Evolutionary conservation across 129 eudicot species (phyloP).

Genomic region (Centrapalus pauciflorus): DNA sequence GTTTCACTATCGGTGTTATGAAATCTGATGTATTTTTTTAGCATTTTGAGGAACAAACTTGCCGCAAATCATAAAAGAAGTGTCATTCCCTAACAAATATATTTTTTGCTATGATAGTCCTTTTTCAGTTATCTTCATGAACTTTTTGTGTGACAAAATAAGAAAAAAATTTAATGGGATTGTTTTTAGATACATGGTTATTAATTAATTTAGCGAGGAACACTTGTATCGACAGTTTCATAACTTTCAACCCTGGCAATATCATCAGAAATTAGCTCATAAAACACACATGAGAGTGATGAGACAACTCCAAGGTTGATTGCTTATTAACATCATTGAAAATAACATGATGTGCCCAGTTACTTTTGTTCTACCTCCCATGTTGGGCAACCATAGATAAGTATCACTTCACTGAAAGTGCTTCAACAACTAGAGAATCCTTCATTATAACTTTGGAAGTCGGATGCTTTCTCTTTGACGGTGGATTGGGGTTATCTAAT

Average conservation of each 20-base stretch:
- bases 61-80: background rate
- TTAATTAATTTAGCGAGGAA: background rate
- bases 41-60: background rate
- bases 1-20: background rate
- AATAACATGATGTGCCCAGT: background rate
- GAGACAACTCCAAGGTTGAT: background rate
- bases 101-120: background rate
- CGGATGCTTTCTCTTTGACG: background rate
- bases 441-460: background rate
- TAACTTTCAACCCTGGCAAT: background rate
- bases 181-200: background rate
- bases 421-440: background rate
- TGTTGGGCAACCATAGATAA: background rate
- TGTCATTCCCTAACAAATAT: background rate
- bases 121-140: background rate
- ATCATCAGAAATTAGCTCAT: background rate
- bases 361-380: background rate
- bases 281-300: background rate
- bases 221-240: background rate
- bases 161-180: background rate
- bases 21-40: background rate
- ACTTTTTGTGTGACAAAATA: background rate
- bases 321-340: background rate
- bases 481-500: background rate
- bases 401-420: background rate